Evolutionary conservation across 2,329 filamentous ascomycete species (phyloP), one percentile per base, ranked within the genome.

Genomic region (Aspergillus clavatus): DNA sequence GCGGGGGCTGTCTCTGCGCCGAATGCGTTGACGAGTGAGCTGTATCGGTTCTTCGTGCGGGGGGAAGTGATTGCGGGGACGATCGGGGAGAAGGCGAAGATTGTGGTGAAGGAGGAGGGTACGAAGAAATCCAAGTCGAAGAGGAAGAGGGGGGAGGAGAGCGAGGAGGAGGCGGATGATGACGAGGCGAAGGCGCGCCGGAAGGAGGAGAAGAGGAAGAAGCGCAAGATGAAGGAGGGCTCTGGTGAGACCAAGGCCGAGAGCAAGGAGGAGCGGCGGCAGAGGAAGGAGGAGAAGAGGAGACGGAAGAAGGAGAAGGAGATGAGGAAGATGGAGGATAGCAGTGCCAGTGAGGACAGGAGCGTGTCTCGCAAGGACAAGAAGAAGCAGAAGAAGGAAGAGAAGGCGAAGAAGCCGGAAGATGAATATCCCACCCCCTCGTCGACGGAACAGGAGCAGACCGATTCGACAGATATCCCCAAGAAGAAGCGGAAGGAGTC

Each of bases 1-100:
- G 79, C 47, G 65, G 80, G 51, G 72, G 69, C 24, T 72, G 74
- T 46, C 72, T 78, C 48, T 14, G 51, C 57, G 73, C 76, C 50
- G 38, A 68, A 66, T 40, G 60, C 61, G 59, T 73, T 62, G 62
- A 66, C 54, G 54, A 78, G 65, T 62, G 75, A 67, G 71, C 72
- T 97, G 6, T 95, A 95, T 63, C 80, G 83, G 7, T 84, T 82
- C 40, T 97, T 98, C 63, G 88, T 97, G 19, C 81, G 80, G 52
- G 93, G 93, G 7, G 86, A 89, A 43, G 73, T 82, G 18, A 74
- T 97, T 45, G 74, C 80, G 31, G 89, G 90, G 2, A 94, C 89
- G 2, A 48, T 70, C 37, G 58, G 54, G n/a, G 48, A 45, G 38
- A 50, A 52, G 6, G 31, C 40, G 6, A 48, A 53, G 26, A 42